Percentiles rank a stretch among this genome's conserved stretches.
phyloP scores from a whole-genome alignment of 2,329 filamentous ascomycete genomes.

The Dendrostoma leiphaemia region DNA sequence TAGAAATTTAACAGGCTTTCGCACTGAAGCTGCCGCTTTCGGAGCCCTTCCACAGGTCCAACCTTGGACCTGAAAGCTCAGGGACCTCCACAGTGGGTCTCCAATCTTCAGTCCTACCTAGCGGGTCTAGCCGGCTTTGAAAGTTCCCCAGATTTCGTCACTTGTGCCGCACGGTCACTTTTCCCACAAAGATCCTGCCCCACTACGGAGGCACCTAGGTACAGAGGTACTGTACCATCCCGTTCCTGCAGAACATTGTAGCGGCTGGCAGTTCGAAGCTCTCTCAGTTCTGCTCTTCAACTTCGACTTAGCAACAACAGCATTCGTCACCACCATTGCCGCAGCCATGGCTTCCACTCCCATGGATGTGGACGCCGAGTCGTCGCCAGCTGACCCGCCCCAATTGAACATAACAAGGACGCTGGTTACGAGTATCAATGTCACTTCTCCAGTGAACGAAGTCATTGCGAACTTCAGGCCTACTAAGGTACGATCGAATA shows the following conservation, averaged over 20 bases:
- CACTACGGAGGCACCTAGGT: no score
- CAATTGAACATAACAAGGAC: conserved; percentile 50
- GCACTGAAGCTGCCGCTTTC: conserved; percentile 1
- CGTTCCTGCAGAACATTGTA: conserved; percentile 9
- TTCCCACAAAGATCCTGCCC: no score
- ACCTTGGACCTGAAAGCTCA: not conserved
- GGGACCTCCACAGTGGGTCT: not conserved
- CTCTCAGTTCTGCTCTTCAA: not conserved
- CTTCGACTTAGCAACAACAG: not conserved
- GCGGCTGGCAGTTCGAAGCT: not conserved
- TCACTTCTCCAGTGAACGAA: conserved; percentile 70
- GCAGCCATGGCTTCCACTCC: conserved; percentile 48
- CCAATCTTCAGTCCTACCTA: not conserved
- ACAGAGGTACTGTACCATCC: no score
- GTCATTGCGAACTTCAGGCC: conserved; percentile 76
- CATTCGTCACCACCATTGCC: not conserved
- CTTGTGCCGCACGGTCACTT: no score
- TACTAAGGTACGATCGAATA: conserved; percentile 61
- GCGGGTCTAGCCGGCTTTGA: not conserved
- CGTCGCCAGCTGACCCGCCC: conserved; percentile 36
- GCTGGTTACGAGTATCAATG: conserved; percentile 38
- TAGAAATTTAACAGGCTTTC: not conserved
- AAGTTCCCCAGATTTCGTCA: conserved; percentile 13
- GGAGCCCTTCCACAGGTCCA: conserved; percentile 3
- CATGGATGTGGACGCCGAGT: conserved; percentile 55